Base-by-base conservation (phyloP, 2,329 filamentous ascomycete species). In the Nemania sp. region DNA sequence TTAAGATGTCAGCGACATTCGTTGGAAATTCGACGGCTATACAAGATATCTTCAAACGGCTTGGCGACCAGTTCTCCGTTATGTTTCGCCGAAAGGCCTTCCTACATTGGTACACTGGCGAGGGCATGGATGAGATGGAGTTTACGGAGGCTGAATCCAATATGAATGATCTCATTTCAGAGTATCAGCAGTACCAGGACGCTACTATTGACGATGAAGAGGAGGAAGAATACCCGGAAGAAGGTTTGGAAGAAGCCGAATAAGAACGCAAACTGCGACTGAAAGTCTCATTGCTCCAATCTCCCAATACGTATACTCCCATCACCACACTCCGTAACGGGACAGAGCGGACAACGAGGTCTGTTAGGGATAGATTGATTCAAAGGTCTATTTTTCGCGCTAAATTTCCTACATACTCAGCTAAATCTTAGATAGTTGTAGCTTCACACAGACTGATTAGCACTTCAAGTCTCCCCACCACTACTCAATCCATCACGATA, bases 41-140 rank as follows among this genome's bases (percentile, higher is more conserved):
- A 86, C 96, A 99, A 89, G 96, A 99, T 88, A 93, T 99, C 79
- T 99, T 99, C 93, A 98, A 99, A 93, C 95, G 96, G 90, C 88
- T 99, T 78, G 96, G 96, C 81, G 96, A 99, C 85, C 96, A 99
- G 87, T 99, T 99, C 90, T 94, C 92, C 86, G 96, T 94, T 82
- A 99, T 99, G 96, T 99, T 99, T 92, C 90, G 96, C 87, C 94
- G 96, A 87, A 99, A 98, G 93, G 96, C 96, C 91, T 99, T 99
- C 94, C 93, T 99, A 90, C 96, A 98, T 89, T 99, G 96, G 96
- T 99, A 99, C 88, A 99, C 96, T 90, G 94, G 94, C 81, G 96
- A 99, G 90, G 96, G 96, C 87, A 99, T 99, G 96, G 96, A 99
- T 86, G 96, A 99, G 92, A 98, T 99, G 96, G 96, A 99, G 88